phyloP scores from a whole-genome alignment of 2,329 filamentous ascomycete species.

The Gremmenia infestans region DNA sequence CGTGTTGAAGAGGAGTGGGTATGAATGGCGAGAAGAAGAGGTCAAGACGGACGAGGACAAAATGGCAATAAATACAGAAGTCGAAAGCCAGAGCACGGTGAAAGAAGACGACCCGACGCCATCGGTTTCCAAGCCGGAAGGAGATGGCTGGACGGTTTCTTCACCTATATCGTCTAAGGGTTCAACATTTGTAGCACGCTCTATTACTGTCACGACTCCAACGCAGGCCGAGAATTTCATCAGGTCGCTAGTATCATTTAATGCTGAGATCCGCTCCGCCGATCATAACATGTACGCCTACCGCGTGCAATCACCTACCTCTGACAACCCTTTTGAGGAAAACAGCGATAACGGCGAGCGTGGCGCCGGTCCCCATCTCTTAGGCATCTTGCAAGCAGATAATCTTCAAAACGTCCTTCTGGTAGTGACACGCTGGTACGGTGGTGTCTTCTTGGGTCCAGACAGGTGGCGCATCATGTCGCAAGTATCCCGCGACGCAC shows the following conservation, averaged over 20 bases:
- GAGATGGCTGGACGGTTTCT: constrained; percentile 45
- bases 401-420: constrained; percentile 48
- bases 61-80: constrained; percentile 1
- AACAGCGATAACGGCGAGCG: constrained; percentile 54
- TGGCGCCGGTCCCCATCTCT: constrained; percentile 52
- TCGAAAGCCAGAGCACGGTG: constrained; percentile 1
- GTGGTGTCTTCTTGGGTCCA: constrained; percentile 55
- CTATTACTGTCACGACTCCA: constrained; percentile 37
- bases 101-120: not conserved
- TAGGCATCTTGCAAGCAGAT: constrained; percentile 48
- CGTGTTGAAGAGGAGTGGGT: constrained; percentile 74
- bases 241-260: constrained; percentile 42
- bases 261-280: constrained; percentile 48
- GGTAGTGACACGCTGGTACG: constrained; percentile 58
- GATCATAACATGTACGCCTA: constrained; percentile 46
- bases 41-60: constrained; percentile 7
- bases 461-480: constrained; percentile 61
- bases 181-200: constrained; percentile 55
- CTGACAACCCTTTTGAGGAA: constrained; percentile 22
- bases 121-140: constrained; percentile 9
- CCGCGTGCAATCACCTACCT: constrained; percentile 20
- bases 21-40: constrained; percentile 45
- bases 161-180: constrained; percentile 46
- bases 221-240: constrained; percentile 41
- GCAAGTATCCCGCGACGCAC: constrained; percentile 48